These are phyloP conservation scores for Aspergillus terreus DNA, from an alignment of 2,329 filamentous ascomycete genomes.

Conservation along the genomic window DNA sequence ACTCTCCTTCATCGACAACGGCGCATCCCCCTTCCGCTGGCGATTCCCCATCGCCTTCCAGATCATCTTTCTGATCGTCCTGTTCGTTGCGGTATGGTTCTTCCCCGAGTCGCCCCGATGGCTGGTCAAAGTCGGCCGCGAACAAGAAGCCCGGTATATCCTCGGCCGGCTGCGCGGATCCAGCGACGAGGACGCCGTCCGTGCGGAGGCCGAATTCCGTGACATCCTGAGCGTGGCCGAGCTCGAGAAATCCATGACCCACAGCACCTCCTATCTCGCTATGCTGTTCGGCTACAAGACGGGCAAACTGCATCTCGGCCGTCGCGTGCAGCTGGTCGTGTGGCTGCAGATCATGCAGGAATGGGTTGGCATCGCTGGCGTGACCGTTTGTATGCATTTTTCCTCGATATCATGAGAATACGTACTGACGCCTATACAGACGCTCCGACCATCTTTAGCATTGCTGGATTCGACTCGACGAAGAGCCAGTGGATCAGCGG, in stretches of 20 bases:
- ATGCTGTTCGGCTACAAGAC: constrained; percentile 67
- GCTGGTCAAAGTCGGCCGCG: constrained; percentile 62
- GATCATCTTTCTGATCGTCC: constrained; percentile 58
- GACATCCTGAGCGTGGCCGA: constrained; percentile 64
- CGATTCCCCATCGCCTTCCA: constrained; percentile 69
- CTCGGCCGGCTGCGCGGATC: constrained; percentile 61
- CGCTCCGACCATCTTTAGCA: constrained; percentile 58
- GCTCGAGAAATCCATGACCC: constrained; percentile 55
- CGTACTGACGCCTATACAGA: constrained; percentile 21
- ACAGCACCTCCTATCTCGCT: constrained; percentile 55
- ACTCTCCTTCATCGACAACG: constrained; percentile 58
- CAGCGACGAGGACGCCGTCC: constrained; percentile 48
- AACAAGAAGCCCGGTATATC: constrained; percentile 65
- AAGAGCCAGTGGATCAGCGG: constrained; percentile 64
- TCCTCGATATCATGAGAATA: background rate
- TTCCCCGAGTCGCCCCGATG: constrained; percentile 62
- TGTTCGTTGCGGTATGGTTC: constrained; percentile 59
- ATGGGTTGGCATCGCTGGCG: constrained; percentile 67
- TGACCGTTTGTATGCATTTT: constrained; percentile 53
- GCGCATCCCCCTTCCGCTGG: constrained; percentile 59
- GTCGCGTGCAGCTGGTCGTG: constrained; percentile 65
- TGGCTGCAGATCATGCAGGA: constrained; percentile 71
- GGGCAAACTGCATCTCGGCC: constrained; percentile 62
- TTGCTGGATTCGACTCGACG: constrained; percentile 60
- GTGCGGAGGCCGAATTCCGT: constrained; percentile 61